Evolutionary conservation across 208 protist genomes (phyloP).

Genomic region (Acanthamoeba quina): DNA sequence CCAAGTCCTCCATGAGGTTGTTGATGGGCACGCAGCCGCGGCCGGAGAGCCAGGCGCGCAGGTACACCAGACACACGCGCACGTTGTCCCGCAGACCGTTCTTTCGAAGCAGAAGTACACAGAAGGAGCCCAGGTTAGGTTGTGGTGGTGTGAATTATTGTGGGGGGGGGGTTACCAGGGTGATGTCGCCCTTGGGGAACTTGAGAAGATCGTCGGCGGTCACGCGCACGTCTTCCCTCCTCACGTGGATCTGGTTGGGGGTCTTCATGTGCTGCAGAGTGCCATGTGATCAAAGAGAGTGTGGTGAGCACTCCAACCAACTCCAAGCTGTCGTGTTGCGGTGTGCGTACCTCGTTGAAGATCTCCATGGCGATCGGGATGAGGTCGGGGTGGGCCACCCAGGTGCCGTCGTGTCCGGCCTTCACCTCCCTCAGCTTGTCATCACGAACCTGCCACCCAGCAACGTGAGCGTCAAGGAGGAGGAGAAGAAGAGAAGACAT

Average conservation of each 20-base stretch:
- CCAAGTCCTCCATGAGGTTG: slow-evolving; percentile 82
- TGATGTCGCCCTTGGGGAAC: slow-evolving; percentile 37
- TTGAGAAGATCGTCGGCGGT: slow-evolving; percentile 67
- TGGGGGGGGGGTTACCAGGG: not conserved
- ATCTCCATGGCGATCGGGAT: slow-evolving; percentile 86
- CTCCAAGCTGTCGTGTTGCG: not conserved
- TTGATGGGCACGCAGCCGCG: slow-evolving; percentile 79
- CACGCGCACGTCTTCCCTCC: slow-evolving; percentile 53
- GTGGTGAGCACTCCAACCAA: not conserved
- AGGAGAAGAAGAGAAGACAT: not conserved
- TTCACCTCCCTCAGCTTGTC: slow-evolving; percentile 88
- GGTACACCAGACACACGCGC: slow-evolving; percentile 72
- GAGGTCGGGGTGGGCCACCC: slow-evolving; percentile 88
- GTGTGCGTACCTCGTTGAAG: slow-evolving; percentile 76
- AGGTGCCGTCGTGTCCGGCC: slow-evolving; percentile 88
- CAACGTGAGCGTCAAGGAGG: not conserved
- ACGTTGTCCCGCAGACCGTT: slow-evolving; percentile 45
- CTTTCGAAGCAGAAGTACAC: not conserved
- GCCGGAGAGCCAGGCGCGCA: slow-evolving; percentile 77
- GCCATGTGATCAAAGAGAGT: not conserved
- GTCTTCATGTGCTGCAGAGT: slow-evolving; percentile 81
- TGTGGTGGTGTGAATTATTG: not conserved
- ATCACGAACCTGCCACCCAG: slow-evolving; percentile 54
- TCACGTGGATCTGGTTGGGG: slow-evolving; percentile 84
- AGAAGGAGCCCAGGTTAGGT: not conserved